Percentiles rank a stretch among this genome's conserved stretches.
Conservation (phyloP, 805 yeast genomes). For the Debaryomyces maramus region DNA sequence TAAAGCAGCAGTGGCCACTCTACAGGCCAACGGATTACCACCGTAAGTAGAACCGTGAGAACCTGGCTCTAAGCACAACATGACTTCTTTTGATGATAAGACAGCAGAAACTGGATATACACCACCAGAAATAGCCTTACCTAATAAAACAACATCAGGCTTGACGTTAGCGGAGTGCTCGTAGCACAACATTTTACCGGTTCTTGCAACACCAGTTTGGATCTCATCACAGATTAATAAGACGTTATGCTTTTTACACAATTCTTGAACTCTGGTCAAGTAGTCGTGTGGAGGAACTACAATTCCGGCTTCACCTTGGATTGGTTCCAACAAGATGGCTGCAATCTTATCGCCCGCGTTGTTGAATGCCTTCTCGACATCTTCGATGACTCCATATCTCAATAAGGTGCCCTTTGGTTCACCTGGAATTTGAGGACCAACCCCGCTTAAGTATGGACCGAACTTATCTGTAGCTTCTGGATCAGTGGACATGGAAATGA, state of each 20-base stretch:
- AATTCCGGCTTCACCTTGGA: constrained; percentile 98
- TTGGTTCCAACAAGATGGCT: constrained; percentile 90
- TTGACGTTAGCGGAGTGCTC: constrained; percentile 78
- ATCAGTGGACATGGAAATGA: constrained; percentile 94
- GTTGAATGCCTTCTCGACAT: constrained; percentile 77
- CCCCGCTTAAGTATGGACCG: constrained; percentile 85
- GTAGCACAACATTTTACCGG: constrained; percentile 89
- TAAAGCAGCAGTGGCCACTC: constrained; percentile 91
- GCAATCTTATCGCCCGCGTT: constrained; percentile 87
- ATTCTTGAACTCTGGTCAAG: constrained; percentile 64
- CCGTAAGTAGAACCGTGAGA: constrained; percentile 98
- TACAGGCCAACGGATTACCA: constrained; percentile 93
- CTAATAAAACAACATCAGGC: constrained; percentile 87
- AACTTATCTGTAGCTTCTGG: constrained; percentile 86
- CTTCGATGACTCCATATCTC: constrained; percentile 85
- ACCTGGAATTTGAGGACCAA: constrained; percentile 84
- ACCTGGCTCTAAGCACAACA: constrained; percentile 89
- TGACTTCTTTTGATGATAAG: constrained; percentile 82
- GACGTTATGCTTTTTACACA: constrained; percentile 82
- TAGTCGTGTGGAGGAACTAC: constrained; percentile 89
- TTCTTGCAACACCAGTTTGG: constrained; percentile 97
- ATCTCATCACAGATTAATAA: constrained; percentile 93
- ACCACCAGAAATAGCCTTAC: constrained; percentile 96
- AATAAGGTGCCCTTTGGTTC: constrained; percentile 56
- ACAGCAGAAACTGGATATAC: constrained; percentile 91